Base-by-base conservation (phyloP, 257 asterid genomes). In the Galeopsis tetrahit region DNA sequence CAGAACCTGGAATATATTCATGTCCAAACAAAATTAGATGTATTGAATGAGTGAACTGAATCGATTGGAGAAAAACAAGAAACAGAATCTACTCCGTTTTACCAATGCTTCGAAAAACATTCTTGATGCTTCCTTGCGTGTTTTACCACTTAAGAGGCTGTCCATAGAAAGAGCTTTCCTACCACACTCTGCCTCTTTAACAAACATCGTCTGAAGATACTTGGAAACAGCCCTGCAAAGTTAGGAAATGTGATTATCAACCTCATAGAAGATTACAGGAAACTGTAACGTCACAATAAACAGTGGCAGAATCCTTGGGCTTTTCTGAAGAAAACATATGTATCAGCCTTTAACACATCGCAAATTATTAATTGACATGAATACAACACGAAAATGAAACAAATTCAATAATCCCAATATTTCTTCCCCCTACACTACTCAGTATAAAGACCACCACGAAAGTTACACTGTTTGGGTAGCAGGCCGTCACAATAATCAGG, bases 71-170 rank as follows among this genome's bases (percentile, higher is more conserved):
- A 21, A 21, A 21, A 21, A 21, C 28, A 21, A 21, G 28, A 21
- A 21, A 21, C 28, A 21, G 28, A 21, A 21, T 21, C 28, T 21
- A 21, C 28, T 21, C 28, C 28, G 28, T 21, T 21, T 21, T 21
- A 94, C 99, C 99, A 94, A 66, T 75, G 99, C 64, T 80, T 91
- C 99, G 55, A 94, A 94, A 72, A 94, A 94, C 97, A 94, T 85
- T 77, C 99, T 85, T 31, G 97, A 91, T 1, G 99, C 97, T 83
- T 94, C 99, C 88, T 94, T 94, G 75, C 97, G 88, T 2, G 97
- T 79, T 92, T 94, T 94, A 11, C 97, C 93, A 68, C 53, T 72
- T 77, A 94, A 85, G 66, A 91, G 86, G 46, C 66, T 78, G 78
- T 89, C 95, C 85, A 85, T 77, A 57, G 95, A 84, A 77, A 91